Evolutionary conservation across 176 grass and related monocot genomes (phyloP).

Genomic region (Musa schizocarpa): DNA sequence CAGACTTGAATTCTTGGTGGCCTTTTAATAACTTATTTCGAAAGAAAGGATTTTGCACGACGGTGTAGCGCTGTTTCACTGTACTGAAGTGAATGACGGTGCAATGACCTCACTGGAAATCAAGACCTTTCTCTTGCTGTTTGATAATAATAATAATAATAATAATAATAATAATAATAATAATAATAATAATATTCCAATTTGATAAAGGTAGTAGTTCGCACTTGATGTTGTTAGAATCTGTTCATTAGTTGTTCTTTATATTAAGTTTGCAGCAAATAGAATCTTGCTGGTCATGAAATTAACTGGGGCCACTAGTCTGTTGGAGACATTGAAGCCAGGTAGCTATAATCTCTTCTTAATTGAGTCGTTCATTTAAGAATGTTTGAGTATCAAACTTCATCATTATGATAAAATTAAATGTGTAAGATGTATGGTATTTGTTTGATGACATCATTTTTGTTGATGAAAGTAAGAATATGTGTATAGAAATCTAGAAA

Average conservation of each 20-base stretch:
- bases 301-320: background rate
- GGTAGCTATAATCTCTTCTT: background rate
- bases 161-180: background rate
- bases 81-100: background rate
- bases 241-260: background rate
- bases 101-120: background rate
- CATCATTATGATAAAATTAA: too few relatives aligned
- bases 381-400: background rate
- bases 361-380: background rate
- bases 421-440: too few relatives aligned
- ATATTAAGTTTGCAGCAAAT: background rate
- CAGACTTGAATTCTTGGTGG: background rate
- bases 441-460: too few relatives aligned
- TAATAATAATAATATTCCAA: background rate
- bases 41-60: background rate
- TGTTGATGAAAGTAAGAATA: too few relatives aligned
- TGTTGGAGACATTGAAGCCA: background rate
- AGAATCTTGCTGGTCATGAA: background rate
- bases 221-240: background rate
- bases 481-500: too few relatives aligned
- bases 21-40: background rate
- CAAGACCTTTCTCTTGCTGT: background rate
- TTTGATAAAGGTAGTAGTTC: background rate
- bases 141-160: background rate
- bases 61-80: background rate